Evolutionary conservation across 805 yeast species (phyloP).

Genomic region (Kazachstania africana): DNA sequence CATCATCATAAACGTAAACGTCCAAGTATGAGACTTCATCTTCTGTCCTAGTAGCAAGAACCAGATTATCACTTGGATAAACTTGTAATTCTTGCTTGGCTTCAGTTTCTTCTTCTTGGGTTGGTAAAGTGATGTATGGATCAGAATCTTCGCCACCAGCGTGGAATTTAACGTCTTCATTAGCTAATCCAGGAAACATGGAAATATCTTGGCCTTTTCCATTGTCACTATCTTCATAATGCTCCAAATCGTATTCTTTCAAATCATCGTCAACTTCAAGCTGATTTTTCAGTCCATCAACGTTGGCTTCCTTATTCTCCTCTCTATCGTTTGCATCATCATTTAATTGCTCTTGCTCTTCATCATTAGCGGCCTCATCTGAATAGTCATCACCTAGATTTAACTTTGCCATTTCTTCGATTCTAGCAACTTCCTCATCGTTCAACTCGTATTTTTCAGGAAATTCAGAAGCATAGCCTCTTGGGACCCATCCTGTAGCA

Average conservation of each 20-base stretch:
- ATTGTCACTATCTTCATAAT: conserved; percentile 27
- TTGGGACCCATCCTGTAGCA: conserved; percentile 89
- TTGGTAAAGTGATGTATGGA: conserved; percentile 36
- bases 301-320: conserved; percentile 1
- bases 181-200: conserved; percentile 62
- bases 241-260: conserved; percentile 77
- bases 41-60: conserved; percentile 88
- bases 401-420: conserved; percentile 71
- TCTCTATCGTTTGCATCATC: conserved; percentile 4
- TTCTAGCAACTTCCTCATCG: conserved; percentile 88
- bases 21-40: conserved; percentile 89
- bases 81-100: conserved; percentile 79
- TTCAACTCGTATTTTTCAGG: conserved; percentile 82
- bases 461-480: conserved; percentile 88
- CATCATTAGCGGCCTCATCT: conserved; percentile 20
- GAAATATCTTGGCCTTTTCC: conserved; percentile 47
- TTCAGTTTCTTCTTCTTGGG: conserved; percentile 47
- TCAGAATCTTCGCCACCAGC: conserved; percentile 34
- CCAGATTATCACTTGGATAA: conserved; percentile 79
- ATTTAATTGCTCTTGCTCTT: too few species aligned
- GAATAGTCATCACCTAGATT: conserved; percentile 42
- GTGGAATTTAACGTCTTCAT: conserved; percentile 44
- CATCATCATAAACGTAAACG: conserved; percentile 89
- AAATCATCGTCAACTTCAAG: conserved; percentile 69
- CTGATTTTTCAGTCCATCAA: conserved; percentile 34